Percentiles rank a stretch among this genome's conserved stretches.
These are phyloP conservation scores for Ustilago hordei DNA, from an alignment of 1,284 basidiomycete species.

Conservation along the genomic window DNA sequence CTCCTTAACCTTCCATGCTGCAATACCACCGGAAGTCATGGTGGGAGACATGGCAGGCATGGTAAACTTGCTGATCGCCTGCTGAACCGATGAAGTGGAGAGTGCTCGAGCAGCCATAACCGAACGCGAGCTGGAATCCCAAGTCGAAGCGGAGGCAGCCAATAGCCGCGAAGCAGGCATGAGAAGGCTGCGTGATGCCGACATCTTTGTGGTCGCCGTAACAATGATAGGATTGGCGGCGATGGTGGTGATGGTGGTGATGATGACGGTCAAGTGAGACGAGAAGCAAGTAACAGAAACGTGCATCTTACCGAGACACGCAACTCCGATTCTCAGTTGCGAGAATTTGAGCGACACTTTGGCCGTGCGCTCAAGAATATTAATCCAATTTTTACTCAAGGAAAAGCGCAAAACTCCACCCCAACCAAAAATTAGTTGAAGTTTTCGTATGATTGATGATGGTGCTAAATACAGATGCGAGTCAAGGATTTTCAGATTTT, in stretches of 20 bases:
- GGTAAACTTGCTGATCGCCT: conserved; percentile 57
- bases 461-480: no score
- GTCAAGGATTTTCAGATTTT: no score
- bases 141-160: conserved; percentile 17
- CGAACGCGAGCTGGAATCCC: conserved; percentile 24
- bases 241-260: neutral
- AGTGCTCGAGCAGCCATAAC: conserved; percentile 23
- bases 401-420: conserved; percentile 14
- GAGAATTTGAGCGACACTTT: conserved; percentile 23
- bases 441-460: no score
- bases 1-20: conserved; percentile 70
- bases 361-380: neutral
- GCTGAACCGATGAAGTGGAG: conserved; percentile 36
- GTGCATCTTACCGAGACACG: neutral
- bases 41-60: conserved; percentile 69
- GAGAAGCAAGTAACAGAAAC: conserved; percentile 6
- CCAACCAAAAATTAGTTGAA: conserved; percentile 18
- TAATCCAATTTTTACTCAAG: conserved; percentile 30
- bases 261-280: conserved; percentile 6
- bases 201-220: conserved; percentile 21
- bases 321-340: neutral
- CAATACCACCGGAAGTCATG: conserved; percentile 67
- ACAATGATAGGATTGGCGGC: conserved; percentile 5
- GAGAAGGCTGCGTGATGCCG: conserved; percentile 32
- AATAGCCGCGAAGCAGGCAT: conserved; percentile 32